phyloP scores from a whole-genome alignment of 371 early-diverging fungal species.

The Mortierella sp. region DNA sequence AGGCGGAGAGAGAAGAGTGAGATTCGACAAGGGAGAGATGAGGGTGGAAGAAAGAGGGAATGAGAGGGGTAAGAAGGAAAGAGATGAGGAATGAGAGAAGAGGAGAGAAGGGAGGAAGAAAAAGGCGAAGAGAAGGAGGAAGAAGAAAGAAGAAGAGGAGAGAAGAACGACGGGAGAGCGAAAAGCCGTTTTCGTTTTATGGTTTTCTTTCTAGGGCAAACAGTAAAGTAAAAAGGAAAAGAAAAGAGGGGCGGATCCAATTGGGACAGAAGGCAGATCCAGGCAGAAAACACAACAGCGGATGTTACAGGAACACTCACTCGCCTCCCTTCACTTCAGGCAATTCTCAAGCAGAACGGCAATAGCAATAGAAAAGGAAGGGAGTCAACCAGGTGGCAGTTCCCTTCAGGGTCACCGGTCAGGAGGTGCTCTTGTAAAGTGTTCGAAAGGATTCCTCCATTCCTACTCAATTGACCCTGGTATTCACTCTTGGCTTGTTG shows the following conservation, averaged over 20 bases:
- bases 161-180: slow-evolving; percentile 4
- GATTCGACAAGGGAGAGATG: slow-evolving; percentile 10
- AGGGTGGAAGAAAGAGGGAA: background rate
- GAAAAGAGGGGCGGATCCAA: background rate
- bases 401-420: slow-evolving; percentile 4
- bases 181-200: slow-evolving; percentile 9
- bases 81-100: background rate
- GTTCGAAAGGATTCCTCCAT: background rate
- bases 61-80: background rate
- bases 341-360: background rate
- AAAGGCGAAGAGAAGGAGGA: background rate
- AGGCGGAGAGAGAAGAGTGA: slow-evolving; percentile 6
- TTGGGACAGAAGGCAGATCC: slow-evolving; percentile 1
- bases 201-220: background rate
- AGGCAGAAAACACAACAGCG: background rate
- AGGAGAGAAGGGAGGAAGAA: background rate
- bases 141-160: background rate
- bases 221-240: background rate
- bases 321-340: too few species aligned
- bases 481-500: background rate
- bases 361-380: background rate
- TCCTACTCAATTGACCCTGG: background rate
- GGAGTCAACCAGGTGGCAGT: slow-evolving; percentile 2
- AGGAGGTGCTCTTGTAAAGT: background rate
- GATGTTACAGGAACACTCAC: too few species aligned